Evolutionary conservation across 345 rosid genomes (phyloP), one percentile per base, ranked within the genome.

Genomic region (Euphorbia lathyris): DNA sequence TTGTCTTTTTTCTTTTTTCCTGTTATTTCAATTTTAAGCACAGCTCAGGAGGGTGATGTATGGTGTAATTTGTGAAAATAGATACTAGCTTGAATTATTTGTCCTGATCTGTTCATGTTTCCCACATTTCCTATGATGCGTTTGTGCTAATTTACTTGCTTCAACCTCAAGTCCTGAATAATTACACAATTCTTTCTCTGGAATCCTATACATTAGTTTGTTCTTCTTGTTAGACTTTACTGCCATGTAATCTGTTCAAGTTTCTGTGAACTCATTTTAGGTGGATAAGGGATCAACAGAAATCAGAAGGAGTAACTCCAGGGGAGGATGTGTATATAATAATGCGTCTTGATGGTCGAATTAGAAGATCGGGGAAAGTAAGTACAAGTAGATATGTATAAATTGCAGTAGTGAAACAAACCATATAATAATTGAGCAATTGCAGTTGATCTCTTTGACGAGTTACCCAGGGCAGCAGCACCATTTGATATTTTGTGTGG

Each of bases 291-390:
- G 99, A 90, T 67, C 97, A 90, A 79, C 97, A 95, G 62, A 79
- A 81, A 77, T 87, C 97, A 25, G 97, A 88, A 85, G 96, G 96
- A 78, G 97, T 92, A 56, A 76, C 74, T 47, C 96, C 96, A 0
- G 97, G 96, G 0, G 93, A 87, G 81, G 94, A 95, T 57, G 97
- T 88, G 63, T 95, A 92, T 85, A 81, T 95, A 61, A 85, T 90
- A 76, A 69, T 92, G 77, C 93, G 94, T 47, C 84, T 95, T 51
- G 99, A 95, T 88, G 97, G 99, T 76, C 94, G 96, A 65, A 92
- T 95, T 68, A 90, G 97, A 70, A 88, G 96, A 90, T 90, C 93
- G 16, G 97, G 98, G 42, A 86, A 76, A 82, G 96, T 86, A 81
- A 82, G 89, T 83, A 43, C 58, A 8, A 34, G n/a, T n/a, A n/a